A percentile compares a stretch with the other conserved stretches of the same genome.
Conservation (phyloP, 2,329 filamentous ascomycete species). For the Stagonosporopsis tanaceti region DNA sequence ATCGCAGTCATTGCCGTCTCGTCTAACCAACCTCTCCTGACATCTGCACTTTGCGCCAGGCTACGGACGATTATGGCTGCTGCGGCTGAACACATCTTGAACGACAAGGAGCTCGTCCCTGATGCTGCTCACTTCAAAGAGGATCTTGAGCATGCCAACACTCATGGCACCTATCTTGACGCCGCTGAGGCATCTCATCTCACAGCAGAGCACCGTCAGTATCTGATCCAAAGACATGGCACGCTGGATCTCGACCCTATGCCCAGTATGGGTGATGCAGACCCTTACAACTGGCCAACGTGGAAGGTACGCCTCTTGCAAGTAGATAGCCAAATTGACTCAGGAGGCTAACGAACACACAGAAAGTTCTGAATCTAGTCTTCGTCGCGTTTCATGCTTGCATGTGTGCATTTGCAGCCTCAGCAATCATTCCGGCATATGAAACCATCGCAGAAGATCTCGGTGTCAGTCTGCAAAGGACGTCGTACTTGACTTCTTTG, state of each 20-base stretch:
- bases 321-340: neutral
- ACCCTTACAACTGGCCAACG: constrained; percentile 65
- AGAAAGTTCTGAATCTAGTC: constrained; percentile 62
- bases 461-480: constrained; percentile 56
- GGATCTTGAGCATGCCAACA: constrained; percentile 37
- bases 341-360: neutral
- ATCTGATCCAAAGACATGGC: constrained; percentile 62
- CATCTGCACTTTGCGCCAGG: neutral
- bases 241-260: constrained; percentile 63
- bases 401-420: constrained; percentile 65
- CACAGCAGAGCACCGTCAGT: constrained; percentile 57
- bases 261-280: constrained; percentile 58
- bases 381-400: constrained; percentile 66
- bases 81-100: constrained; percentile 5
- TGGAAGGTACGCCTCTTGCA: constrained; percentile 53
- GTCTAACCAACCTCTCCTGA: constrained; percentile 13
- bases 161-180: constrained; percentile 40
- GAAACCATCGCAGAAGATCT: constrained; percentile 62
- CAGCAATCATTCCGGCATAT: constrained; percentile 64
- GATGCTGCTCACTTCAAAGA: constrained; percentile 22
- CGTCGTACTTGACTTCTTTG: constrained; percentile 64
- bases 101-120: constrained; percentile 10
- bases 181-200: constrained; percentile 44
- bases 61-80: constrained; percentile 11
- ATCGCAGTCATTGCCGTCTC: neutral